Evolutionary conservation across 2,329 filamentous ascomycete species (phyloP).

Genomic region (Acephala macrosclerotiorum): DNA sequence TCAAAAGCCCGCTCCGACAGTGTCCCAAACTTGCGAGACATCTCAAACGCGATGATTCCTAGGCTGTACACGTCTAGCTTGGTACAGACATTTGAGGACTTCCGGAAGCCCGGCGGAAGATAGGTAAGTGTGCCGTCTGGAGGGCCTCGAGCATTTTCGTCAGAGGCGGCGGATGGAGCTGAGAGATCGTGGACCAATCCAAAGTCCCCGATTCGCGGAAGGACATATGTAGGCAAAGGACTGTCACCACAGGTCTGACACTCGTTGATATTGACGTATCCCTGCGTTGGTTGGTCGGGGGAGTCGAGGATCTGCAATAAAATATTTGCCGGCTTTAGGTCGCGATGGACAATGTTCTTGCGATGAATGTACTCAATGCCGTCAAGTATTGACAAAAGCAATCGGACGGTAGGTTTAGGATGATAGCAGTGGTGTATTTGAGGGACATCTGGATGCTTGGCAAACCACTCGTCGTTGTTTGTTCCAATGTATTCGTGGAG

Average conservation of each 20-base stretch:
- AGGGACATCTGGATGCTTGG: background rate
- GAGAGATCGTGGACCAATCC: conserved; percentile 54
- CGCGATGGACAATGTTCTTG: conserved; percentile 67
- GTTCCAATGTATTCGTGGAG: conserved; percentile 64
- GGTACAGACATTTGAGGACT: conserved; percentile 47
- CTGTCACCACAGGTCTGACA: conserved; percentile 49
- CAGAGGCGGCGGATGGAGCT: background rate
- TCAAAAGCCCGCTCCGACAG: conserved; percentile 55
- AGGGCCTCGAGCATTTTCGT: background rate
- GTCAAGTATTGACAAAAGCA: conserved; percentile 66
- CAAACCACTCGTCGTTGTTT: conserved; percentile 27
- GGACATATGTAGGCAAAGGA: conserved; percentile 51
- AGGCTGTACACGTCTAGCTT: conserved; percentile 68
- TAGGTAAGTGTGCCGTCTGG: background rate
- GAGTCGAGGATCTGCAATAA: conserved; percentile 61
- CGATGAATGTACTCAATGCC: conserved; percentile 71
- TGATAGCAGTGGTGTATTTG: conserved; percentile 66
- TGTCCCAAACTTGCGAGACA: conserved; percentile 61
- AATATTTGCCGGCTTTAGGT: conserved; percentile 74
- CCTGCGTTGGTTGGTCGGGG: conserved; percentile 44
- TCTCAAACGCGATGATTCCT: conserved; percentile 68
- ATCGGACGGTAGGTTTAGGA: conserved; percentile 58
- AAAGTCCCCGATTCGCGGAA: conserved; percentile 72
- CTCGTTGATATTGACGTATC: conserved; percentile 53
- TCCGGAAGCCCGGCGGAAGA: background rate